These are phyloP conservation scores for Chlorociboria aeruginascens DNA, from an alignment of 495 filamentous ascomycete genomes.

Conservation along the genomic window DNA sequence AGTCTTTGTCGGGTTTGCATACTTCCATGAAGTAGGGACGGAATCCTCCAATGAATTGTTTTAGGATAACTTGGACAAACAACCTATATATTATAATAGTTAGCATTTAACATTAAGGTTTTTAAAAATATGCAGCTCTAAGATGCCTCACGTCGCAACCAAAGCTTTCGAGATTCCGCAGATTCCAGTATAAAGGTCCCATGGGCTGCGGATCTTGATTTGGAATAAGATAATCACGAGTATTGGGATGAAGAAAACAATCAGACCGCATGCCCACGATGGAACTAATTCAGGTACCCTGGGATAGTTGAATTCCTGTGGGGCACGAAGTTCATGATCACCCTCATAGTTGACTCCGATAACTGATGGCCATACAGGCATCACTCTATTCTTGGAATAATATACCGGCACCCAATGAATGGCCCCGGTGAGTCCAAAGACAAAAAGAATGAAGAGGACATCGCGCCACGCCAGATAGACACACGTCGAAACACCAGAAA, in stretches of 20 bases:
- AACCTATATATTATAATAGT: conserved; percentile 9
- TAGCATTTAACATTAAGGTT: not conserved
- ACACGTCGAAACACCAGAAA: no score
- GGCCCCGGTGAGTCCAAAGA: no score
- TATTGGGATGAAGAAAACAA: conserved; percentile 1
- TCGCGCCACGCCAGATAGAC: no score
- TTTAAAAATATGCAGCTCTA: no score
- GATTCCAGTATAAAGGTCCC: conserved; percentile 2
- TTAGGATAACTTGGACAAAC: conserved; percentile 45
- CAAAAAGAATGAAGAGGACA: no score
- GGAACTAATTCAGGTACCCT: not conserved
- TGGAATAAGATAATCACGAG: conserved; percentile 3
- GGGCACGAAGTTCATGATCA: not conserved
- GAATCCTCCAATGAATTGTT: conserved; percentile 44
- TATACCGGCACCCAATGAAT: not conserved
- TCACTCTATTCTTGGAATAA: not conserved
- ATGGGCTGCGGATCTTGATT: not conserved
- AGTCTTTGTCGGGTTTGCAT: conserved; percentile 38
- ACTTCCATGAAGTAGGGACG: conserved; percentile 46
- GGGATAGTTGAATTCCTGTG: not conserved
- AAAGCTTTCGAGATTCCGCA: conserved; percentile 1
- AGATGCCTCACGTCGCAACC: conserved; percentile 4
- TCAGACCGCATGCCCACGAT: not conserved
- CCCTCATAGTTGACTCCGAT: not conserved
- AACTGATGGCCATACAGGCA: not conserved